Percentiles rank a stretch among this genome's conserved stretches.
phyloP scores from a whole-genome alignment of 1,284 basidiomycete species.

The Serendipita sp. region DNA sequence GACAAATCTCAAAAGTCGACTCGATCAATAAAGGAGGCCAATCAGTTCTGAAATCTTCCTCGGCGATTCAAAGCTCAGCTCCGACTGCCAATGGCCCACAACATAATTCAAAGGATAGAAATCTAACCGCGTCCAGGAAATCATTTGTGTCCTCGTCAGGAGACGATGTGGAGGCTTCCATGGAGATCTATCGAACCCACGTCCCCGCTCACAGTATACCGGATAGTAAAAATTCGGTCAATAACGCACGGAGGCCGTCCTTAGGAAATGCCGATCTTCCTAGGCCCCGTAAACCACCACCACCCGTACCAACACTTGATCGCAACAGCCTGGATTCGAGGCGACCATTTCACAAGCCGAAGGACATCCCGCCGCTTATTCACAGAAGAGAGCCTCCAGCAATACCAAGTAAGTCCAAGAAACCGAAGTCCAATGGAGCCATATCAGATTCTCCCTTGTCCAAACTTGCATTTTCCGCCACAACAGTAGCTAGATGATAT shows the following conservation, averaged over 20 bases:
- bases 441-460: slow-evolving; percentile 1
- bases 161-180: neutral
- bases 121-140: neutral
- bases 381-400: slow-evolving; percentile 1
- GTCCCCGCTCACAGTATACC: neutral
- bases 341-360: neutral
- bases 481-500: neutral
- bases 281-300: neutral
- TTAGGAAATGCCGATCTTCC: neutral
- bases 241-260: neutral
- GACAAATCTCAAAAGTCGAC: neutral
- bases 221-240: neutral
- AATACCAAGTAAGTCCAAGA: slow-evolving; percentile 1
- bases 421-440: neutral
- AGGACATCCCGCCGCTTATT: neutral
- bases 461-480: neutral
- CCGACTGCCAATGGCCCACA: too few relatives aligned
- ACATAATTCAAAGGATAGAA: neutral
- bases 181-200: neutral
- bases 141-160: neutral
- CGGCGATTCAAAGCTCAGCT: too few relatives aligned
- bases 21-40: neutral
- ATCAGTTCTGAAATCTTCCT: neutral
- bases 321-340: neutral
- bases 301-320: neutral